phyloP scores from a whole-genome alignment of 225 moss, liverwort and hornwort genomes.

The Bryum argenteum region DNA sequence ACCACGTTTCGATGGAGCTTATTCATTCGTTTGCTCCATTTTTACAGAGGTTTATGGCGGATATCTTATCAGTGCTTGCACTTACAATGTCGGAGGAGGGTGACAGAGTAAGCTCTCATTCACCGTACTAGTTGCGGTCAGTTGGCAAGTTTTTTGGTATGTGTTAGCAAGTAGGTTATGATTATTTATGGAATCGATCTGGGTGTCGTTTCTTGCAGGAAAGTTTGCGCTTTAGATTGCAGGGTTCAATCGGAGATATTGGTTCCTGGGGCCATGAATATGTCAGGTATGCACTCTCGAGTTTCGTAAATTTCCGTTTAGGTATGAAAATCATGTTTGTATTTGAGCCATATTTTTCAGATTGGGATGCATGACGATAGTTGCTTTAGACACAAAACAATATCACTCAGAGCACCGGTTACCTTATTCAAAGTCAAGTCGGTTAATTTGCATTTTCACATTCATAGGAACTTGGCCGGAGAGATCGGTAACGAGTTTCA shows the following conservation, averaged over 20 bases:
- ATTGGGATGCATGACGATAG: conserved; percentile 13
- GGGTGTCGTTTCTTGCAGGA: conserved; percentile 53
- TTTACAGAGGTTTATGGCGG: conserved; percentile 81
- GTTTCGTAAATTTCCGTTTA: not conserved
- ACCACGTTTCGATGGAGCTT: conserved; percentile 21
- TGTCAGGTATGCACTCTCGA: conserved; percentile 62
- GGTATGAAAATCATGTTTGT: not conserved
- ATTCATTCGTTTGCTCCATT: not conserved
- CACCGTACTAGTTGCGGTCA: not conserved
- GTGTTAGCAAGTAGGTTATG: not conserved
- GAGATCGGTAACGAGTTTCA: conserved; percentile 96
- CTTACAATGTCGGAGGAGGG: conserved; percentile 96
- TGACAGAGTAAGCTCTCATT: conserved; percentile 65
- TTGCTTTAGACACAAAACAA: not conserved
- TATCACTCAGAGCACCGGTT: not conserved
- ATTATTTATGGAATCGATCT: conserved; percentile 4
- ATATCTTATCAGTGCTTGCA: conserved; percentile 95
- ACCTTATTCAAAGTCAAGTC: not conserved
- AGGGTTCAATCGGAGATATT: conserved; percentile 89
- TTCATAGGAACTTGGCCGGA: conserved; percentile 83
- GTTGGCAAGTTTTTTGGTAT: not conserved
- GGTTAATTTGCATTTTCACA: not conserved
- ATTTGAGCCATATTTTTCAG: conserved; percentile 5
- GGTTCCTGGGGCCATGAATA: conserved; percentile 99
- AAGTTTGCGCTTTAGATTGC: conserved; percentile 89